Evolutionary conservation across 768 basidiomycete genomes (phyloP).

Genomic region (Termitomyces sp.): DNA sequence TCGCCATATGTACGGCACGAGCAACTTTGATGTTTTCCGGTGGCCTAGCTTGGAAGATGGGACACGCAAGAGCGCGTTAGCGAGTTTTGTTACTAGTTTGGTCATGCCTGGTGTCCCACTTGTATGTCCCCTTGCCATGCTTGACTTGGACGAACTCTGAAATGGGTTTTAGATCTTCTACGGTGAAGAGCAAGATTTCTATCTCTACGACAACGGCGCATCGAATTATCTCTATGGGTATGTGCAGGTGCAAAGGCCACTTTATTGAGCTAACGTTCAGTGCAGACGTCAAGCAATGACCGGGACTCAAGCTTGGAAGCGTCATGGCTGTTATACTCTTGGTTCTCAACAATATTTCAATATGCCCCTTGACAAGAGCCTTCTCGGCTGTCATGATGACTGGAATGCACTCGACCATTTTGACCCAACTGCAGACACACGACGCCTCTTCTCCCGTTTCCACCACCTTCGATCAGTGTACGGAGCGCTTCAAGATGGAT

Average conservation of each 20-base stretch:
- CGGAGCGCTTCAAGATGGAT: conserved; percentile 80
- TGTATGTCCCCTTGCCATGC: conserved; percentile 30
- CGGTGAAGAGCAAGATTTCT: conserved; percentile 91
- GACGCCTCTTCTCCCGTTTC: conserved; percentile 71
- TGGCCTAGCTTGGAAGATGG: conserved; percentile 91
- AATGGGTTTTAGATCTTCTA: conserved; percentile 55
- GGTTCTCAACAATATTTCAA: conserved; percentile 94
- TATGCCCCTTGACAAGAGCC: conserved; percentile 74
- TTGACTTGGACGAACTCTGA: not conserved
- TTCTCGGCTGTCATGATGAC: conserved; percentile 82
- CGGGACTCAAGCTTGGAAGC: conserved; percentile 79
- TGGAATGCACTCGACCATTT: conserved; percentile 96
- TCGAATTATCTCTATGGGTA: conserved; percentile 89
- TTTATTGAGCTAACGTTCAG: not conserved
- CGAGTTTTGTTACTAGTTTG: conserved; percentile 70
- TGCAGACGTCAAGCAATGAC: conserved; percentile 89
- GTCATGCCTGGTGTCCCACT: conserved; percentile 86
- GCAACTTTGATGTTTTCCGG: conserved; percentile 92
- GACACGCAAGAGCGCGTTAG: conserved; percentile 68
- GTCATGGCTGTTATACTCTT: conserved; percentile 87
- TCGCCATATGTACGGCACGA: conserved; percentile 85
- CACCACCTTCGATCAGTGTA: conserved; percentile 63
- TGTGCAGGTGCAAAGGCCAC: conserved; percentile 13
- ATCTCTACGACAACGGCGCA: conserved; percentile 82
- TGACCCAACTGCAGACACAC: conserved; percentile 78